A percentile compares a stretch with the other conserved stretches of the same genome.
phyloP scores from a whole-genome alignment of 2,329 filamentous ascomycete genomes.

The Nemania abortiva region DNA sequence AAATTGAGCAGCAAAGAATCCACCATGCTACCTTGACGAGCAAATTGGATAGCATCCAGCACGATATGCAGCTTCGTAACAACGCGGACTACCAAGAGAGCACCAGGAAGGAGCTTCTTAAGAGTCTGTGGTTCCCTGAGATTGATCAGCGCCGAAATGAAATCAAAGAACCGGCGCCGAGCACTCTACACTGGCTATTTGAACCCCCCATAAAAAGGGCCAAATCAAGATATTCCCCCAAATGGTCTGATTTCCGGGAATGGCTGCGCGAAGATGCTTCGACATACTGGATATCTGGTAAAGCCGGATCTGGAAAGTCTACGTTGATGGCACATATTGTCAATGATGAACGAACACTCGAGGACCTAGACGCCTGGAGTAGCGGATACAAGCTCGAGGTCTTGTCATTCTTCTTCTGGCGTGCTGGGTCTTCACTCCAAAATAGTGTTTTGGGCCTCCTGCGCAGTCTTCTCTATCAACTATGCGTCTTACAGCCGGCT shows the following conservation, averaged over 20 bases:
- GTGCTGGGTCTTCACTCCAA: constrained; percentile 30
- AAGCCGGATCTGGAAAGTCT: constrained; percentile 36
- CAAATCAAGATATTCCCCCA: too few relatives aligned
- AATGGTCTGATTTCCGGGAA: constrained; percentile 27
- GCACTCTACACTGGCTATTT: constrained; percentile 29
- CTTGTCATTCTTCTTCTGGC: constrained; percentile 40
- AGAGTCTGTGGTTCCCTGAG: constrained; percentile 26
- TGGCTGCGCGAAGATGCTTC: constrained; percentile 31
- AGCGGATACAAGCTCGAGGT: constrained; percentile 5
- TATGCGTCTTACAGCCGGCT: constrained; percentile 7
- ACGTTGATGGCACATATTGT: constrained; percentile 36
- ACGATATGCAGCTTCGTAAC: not conserved
- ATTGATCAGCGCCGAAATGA: constrained; percentile 26
- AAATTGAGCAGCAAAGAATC: constrained; percentile 8
- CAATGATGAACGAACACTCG: constrained; percentile 10
- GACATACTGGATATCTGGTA: constrained; percentile 38
- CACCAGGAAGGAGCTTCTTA: constrained; percentile 11
- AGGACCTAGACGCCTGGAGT: constrained; percentile 20
- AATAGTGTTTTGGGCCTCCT: constrained; percentile 32
- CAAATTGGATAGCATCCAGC: constrained; percentile 7
- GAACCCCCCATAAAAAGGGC: too few relatives aligned
- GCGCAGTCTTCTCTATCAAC: constrained; percentile 30
- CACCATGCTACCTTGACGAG: constrained; percentile 2
- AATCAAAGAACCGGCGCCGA: constrained; percentile 29
- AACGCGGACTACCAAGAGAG: not conserved